These are phyloP conservation scores for Trichoderma reesei DNA, from an alignment of 495 filamentous ascomycete species.

Conservation along the genomic window DNA sequence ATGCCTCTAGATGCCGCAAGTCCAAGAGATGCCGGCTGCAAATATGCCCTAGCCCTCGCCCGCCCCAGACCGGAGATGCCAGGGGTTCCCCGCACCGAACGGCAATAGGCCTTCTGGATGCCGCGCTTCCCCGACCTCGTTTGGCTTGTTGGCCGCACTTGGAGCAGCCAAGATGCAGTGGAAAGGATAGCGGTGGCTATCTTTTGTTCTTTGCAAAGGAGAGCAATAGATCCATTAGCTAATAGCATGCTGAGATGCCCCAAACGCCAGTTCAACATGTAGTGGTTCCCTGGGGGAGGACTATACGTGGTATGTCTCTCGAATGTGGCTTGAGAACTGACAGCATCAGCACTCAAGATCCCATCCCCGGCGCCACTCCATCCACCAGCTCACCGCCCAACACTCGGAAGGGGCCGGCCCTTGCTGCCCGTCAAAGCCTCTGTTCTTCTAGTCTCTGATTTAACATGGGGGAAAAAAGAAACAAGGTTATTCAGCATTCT, in stretches of 20 bases:
- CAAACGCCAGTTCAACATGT: too few species aligned
- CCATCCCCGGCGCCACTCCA: background rate
- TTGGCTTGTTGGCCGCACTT: background rate
- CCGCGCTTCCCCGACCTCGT: slow-evolving; percentile 4
- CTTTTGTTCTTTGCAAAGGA: background rate
- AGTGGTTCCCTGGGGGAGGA: too few species aligned
- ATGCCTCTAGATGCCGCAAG: background rate
- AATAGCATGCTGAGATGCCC: too few species aligned
- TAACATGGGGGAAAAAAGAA: background rate
- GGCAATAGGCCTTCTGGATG: background rate
- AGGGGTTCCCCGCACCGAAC: background rate
- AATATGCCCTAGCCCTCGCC: background rate
- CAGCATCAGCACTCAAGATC: background rate
- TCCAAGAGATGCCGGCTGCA: background rate
- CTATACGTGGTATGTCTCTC: too few species aligned
- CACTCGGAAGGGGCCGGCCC: background rate
- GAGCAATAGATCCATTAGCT: background rate
- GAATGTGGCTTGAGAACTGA: background rate
- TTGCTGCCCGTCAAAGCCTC: too few species aligned
- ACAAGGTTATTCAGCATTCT: background rate
- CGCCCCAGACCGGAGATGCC: background rate
- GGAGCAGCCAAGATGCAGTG: background rate
- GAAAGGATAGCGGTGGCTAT: background rate
- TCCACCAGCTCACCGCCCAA: background rate
- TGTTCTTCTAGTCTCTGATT: background rate